Evolutionary conservation across 306 rosid species (phyloP).

Genomic region (Rosa chinensis): DNA sequence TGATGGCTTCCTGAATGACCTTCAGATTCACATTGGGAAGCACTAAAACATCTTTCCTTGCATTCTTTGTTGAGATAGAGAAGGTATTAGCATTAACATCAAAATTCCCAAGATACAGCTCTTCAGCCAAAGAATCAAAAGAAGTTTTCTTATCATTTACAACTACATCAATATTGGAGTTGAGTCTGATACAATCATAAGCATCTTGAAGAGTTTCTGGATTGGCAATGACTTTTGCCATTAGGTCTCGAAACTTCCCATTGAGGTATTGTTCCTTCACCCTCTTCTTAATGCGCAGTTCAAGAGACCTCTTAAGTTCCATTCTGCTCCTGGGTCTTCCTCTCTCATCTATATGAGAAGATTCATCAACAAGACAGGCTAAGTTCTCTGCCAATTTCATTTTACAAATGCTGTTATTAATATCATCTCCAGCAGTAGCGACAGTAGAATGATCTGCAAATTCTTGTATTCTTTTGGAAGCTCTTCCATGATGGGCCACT

Average conservation of each 20-base stretch:
- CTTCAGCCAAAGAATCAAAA: constrained; percentile 53
- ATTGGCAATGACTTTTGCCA: constrained; percentile 63
- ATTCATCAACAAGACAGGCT: constrained; percentile 60
- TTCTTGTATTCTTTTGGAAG: constrained; percentile 18
- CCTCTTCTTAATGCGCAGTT: constrained; percentile 62
- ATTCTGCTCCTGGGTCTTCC: constrained; percentile 49
- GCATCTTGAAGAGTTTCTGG: constrained; percentile 73
- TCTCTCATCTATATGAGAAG: constrained; percentile 30
- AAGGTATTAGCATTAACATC: constrained; percentile 55
- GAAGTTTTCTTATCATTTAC: constrained; percentile 14
- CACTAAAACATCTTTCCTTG: constrained; percentile 53
- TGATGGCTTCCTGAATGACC: constrained; percentile 80
- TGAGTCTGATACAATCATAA: constrained; percentile 62
- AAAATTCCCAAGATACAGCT: constrained; percentile 48
- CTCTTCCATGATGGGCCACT: constrained; percentile 19
- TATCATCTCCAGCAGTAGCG: constrained; percentile 20
- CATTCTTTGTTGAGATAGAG: constrained; percentile 58
- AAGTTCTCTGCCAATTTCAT: constrained; percentile 55
- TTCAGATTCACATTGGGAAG: constrained; percentile 72
- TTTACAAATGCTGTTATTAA: constrained; percentile 24
- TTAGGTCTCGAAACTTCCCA: constrained; percentile 64
- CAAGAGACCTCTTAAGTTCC: constrained; percentile 68
- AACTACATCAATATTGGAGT: constrained; percentile 47
- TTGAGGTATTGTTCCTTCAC: constrained; percentile 61
- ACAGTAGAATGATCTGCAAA: constrained; percentile 26